These are phyloP conservation scores for Gastrodia elata DNA, from an alignment of 106 monocot genomes.

Conservation along the genomic window DNA sequence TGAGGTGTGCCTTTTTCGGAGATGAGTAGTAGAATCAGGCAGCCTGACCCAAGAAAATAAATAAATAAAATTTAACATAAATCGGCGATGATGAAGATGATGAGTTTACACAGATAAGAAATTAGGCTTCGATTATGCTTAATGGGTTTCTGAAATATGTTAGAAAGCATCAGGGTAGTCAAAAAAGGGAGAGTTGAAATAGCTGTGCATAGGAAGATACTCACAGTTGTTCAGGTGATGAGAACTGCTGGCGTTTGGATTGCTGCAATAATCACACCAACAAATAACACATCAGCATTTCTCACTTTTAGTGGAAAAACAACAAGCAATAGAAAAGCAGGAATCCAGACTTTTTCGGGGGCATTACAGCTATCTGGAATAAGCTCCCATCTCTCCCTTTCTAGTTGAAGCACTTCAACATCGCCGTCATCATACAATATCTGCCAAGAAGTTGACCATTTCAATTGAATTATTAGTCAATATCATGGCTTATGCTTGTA, in stretches of 20 bases:
- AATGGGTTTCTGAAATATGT: neutral
- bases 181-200: neutral
- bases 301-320: slow-evolving; percentile 1
- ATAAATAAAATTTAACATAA: neutral
- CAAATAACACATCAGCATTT: neutral
- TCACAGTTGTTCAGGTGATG: slow-evolving; percentile 42
- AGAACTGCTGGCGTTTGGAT: slow-evolving; percentile 23
- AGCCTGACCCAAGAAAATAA: slow-evolving; percentile 7
- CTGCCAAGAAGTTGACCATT: too few species aligned
- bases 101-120: neutral
- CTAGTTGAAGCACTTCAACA: slow-evolving; percentile 59
- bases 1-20: slow-evolving; percentile 15
- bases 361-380: slow-evolving; percentile 9
- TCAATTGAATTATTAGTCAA: too few species aligned
- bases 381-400: slow-evolving; percentile 76
- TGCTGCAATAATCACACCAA: slow-evolving; percentile 36
- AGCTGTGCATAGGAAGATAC: slow-evolving; percentile 8
- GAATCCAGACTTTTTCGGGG: slow-evolving; percentile 44
- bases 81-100: neutral
- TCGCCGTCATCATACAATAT: slow-evolving; percentile 93
- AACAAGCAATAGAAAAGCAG: neutral
- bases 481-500: too few species aligned
- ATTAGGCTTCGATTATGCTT: neutral
- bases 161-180: neutral
- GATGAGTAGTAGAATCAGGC: slow-evolving; percentile 17